A percentile compares a stretch with the other conserved stretches of the same genome.
Conservation (phyloP, 1,139 yeast species). For the Scheffersomyces cryptocercus region DNA sequence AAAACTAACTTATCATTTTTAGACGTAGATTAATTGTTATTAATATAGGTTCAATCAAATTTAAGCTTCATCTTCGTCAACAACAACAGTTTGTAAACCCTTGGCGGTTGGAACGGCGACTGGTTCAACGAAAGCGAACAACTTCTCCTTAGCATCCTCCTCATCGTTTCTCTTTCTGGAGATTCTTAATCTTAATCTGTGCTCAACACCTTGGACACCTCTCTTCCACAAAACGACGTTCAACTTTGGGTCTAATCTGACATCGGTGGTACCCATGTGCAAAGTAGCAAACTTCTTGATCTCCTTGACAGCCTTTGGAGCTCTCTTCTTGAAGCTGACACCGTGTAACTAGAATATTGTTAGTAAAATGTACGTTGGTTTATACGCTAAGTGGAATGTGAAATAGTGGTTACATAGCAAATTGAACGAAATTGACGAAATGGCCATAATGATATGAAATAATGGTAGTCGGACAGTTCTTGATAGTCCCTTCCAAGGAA, state of each 20-base stretch:
- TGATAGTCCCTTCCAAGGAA: too few species aligned
- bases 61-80: conserved; percentile 84
- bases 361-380: conserved; percentile 27
- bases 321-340: conserved; percentile 99
- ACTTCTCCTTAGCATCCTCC: conserved; percentile 98
- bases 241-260: conserved; percentile 98
- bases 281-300: conserved; percentile 97
- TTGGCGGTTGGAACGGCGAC: conserved; percentile 92
- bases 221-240: conserved; percentile 99
- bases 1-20: conserved; percentile 2
- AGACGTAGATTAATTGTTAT: too few species aligned
- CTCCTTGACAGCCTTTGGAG: conserved; percentile 99
- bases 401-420: too few species aligned
- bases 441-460: too few species aligned
- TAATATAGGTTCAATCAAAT: conserved; percentile 11
- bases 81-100: conserved; percentile 98
- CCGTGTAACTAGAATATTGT: conserved; percentile 77
- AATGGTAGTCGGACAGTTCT: too few species aligned
- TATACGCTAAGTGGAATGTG: too few species aligned
- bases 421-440: too few species aligned
- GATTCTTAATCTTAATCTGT: conserved; percentile 98
- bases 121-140: conserved; percentile 98
- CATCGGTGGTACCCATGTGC: conserved; percentile 99
- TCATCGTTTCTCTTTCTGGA: conserved; percentile 99
- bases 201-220: conserved; percentile 99